These are phyloP conservation scores for Ogataea thermomethanolica DNA, from an alignment of 805 yeast species.

Conservation along the genomic window DNA sequence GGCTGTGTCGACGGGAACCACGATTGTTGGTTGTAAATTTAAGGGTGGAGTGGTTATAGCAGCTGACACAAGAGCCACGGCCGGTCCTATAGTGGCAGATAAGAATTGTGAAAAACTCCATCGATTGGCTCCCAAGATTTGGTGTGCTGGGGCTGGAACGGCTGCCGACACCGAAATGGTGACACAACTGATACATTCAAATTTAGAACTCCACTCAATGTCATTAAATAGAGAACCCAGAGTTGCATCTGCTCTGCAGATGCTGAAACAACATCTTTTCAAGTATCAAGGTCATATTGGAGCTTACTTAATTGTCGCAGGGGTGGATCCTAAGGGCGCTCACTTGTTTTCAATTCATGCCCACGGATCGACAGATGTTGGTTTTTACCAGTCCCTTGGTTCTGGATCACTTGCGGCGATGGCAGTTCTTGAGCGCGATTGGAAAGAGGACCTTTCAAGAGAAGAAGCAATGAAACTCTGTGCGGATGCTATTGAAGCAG, in stretches of 20 bases:
- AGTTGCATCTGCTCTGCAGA: conserved; percentile 87
- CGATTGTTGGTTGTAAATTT: conserved; percentile 94
- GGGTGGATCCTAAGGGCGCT: conserved; percentile 94
- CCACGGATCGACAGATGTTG: conserved; percentile 96
- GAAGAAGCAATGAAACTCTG: conserved; percentile 93
- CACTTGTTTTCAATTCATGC: conserved; percentile 92
- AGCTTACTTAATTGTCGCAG: conserved; percentile 97
- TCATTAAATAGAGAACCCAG: conserved; percentile 84
- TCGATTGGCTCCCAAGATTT: conserved; percentile 81
- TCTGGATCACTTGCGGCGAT: conserved; percentile 98
- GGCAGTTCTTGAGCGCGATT: conserved; percentile 90
- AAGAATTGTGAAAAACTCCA: conserved; percentile 96
- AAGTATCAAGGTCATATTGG: conserved; percentile 97
- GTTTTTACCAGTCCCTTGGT: conserved; percentile 87
- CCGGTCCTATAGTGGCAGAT: conserved; percentile 95
- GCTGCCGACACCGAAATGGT: conserved; percentile 99
- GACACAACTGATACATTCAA: conserved; percentile 87
- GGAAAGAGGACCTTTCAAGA: conserved; percentile 72
- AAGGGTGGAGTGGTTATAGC: conserved; percentile 95
- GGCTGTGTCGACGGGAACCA: conserved; percentile 98
- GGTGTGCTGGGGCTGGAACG: conserved; percentile 99
- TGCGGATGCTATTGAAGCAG: conserved; percentile 91
- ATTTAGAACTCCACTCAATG: conserved; percentile 84
- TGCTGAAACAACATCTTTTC: conserved; percentile 92
- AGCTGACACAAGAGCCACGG: conserved; percentile 97